Evolutionary conservation across 768 basidiomycete genomes (phyloP), one percentile per base, ranked within the genome.

Genomic region (Rhizopogon vinicolor): DNA sequence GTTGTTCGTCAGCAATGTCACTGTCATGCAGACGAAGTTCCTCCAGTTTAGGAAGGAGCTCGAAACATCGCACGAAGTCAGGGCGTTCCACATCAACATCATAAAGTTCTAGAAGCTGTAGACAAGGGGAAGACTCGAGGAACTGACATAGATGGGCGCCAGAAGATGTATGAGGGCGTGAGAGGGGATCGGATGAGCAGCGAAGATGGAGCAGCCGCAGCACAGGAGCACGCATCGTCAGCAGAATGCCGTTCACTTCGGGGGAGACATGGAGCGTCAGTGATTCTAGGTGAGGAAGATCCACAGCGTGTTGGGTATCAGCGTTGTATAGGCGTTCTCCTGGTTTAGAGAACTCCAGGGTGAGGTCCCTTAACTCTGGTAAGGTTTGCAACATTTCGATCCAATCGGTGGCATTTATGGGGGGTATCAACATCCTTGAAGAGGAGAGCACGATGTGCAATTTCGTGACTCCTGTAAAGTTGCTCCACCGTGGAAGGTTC

Each of bases 1-100:
- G 55, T 19, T 76, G 72, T 16, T 67, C 64, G 61, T 83, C 79
- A 31, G 78, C 66, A 55, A 87, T 78, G 44, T 83, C 82, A 55
- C 79, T 80, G 60, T 83, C 81, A 62, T 84, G 83, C 40, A 85
- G 68, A 52, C 76, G 75, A 16, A 86, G 70, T 52, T 78, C 76
- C 58, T 75, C 70, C 42, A 86, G 63, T 16, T 59, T 56, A 10
- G 75, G 72, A 16, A 83, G 66, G 19, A 67, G 55, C 16, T 55
- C 53, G 61, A 77, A 72, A 56, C 68, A 70, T 16, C 59, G 62
- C 39, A 63, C 62, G 58, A 79, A 79, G 13, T 72, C 67, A 19
- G 66, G 64, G 22, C 69, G 66, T 40, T 75, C 57, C 33, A 82
- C 63, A 59, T 78, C 74, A 58, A 82, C 61, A 65, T 83, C 79